Evolutionary conservation across 1,284 basidiomycete genomes (phyloP), one percentile per base, ranked within the genome.

Genomic region (Ganoderma sinense): DNA sequence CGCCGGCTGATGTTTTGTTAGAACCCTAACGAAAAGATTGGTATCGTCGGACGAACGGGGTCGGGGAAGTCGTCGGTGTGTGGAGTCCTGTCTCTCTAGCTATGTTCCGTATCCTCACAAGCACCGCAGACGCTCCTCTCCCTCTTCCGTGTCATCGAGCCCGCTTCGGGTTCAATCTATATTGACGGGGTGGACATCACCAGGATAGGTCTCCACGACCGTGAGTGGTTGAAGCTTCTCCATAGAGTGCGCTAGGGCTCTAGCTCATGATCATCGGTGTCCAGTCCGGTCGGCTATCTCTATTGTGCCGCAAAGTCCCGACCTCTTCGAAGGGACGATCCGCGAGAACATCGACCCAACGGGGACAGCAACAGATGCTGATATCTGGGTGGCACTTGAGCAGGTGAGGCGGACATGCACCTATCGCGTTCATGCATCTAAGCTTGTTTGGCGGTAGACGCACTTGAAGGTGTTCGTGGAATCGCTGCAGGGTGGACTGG

Each of bases 181-280:
- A 93, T 98, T 64, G 96, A 98, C 78, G 92, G 90, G 6, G 85
- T 96, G 5, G 94, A 97, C 78, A 93, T 97, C 72, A 87, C 91
- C 14, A 91, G 89, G 65, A 89, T 98, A 60, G 96, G 97, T 0
- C 84, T 98, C 59, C 89, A 93, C 77, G 93, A 96, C 74, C 83
- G 89, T 91, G 75, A 70, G 88, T 83, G 23, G 14, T 53, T 11
- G 61, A 13, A 60, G 56, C 20, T n/a, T 65, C 13, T 51, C 56
- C 11, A n/a, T 62, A 55, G 20, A 56, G n/a, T 48, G 43, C 13
- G 4, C 29, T 20, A 36, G 29, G 41, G 31, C 29, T 31, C 13
- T 45, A 18, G 11, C 62, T 51, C 43, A 60, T 51, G 43, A 51
- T 43, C 39, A 18, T 39, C 33, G 43, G 11, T 53, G 4, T 39